Evolutionary conservation across 169 alveolate genomes (phyloP).

Genomic region (Perkinsus marinus): DNA sequence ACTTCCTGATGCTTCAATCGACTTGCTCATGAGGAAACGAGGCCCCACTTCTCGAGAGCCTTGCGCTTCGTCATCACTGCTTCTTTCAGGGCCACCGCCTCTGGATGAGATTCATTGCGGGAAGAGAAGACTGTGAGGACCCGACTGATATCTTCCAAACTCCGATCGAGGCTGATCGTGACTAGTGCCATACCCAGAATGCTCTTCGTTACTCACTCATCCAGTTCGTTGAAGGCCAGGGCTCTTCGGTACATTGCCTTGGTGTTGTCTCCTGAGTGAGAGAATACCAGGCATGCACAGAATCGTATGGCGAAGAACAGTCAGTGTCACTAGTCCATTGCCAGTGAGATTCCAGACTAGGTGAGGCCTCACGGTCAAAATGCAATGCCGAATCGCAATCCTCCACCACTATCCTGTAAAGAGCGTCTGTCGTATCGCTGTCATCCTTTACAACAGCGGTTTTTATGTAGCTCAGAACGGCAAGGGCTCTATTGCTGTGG

Average conservation of each 20-base stretch:
- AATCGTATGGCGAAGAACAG: too few relatives aligned
- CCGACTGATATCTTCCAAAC: not conserved
- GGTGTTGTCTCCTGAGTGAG: not conserved
- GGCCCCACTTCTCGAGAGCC: not conserved
- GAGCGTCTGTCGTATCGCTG: too few relatives aligned
- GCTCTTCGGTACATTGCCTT: not conserved
- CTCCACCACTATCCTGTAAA: not conserved
- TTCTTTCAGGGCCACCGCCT: not conserved
- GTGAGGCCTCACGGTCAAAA: not conserved
- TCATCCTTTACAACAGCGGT: too few relatives aligned
- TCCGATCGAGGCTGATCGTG: not conserved
- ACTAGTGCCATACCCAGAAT: not conserved
- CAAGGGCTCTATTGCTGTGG: not conserved
- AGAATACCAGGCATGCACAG: too few relatives aligned
- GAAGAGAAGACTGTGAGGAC: not conserved
- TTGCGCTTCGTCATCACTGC: not conserved
- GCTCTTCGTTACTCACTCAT: not conserved
- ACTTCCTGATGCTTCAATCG: not conserved
- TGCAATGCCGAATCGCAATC: not conserved
- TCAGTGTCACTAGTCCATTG: too few relatives aligned
- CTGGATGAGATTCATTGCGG: not conserved
- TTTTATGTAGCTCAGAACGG: not conserved
- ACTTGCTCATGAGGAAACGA: not conserved
- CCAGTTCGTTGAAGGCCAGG: not conserved
- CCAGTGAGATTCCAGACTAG: too few relatives aligned